These are phyloP conservation scores for Neurospora crassa DNA, from an alignment of 2,329 filamentous ascomycete species.

Conservation along the genomic window DNA sequence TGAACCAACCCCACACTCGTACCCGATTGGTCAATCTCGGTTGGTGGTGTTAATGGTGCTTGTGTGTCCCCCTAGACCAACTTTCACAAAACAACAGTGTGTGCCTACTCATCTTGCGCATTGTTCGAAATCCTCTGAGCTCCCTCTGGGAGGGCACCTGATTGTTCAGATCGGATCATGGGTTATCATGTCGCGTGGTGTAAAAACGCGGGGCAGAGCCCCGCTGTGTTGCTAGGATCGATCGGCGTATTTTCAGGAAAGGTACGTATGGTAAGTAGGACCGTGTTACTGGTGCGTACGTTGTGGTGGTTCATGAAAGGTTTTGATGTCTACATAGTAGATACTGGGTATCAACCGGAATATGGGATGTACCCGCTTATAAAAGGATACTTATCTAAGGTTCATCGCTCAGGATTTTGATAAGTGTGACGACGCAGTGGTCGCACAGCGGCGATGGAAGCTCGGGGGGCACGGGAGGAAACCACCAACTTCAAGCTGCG, in stretches of 20 bases:
- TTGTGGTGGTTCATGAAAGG: not conserved
- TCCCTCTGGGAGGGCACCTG: not conserved
- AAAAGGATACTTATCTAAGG: not conserved
- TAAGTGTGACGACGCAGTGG: not conserved
- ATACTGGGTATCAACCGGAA: too few relatives aligned
- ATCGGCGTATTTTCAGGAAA: not conserved
- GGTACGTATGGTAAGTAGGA: not conserved
- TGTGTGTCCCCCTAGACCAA: not conserved
- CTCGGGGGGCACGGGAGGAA: not conserved
- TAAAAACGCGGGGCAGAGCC: not conserved
- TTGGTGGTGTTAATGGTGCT: not conserved
- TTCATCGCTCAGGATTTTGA: not conserved
- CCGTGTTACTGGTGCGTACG: not conserved
- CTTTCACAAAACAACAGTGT: not conserved
- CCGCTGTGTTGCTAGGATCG: not conserved
- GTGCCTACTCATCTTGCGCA: not conserved
- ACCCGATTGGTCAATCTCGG: not conserved
- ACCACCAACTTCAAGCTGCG: not conserved
- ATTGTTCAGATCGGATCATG: not conserved
- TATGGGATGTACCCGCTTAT: not conserved
- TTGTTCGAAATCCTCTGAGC: not conserved
- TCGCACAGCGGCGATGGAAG: not conserved
- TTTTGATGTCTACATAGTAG: too few relatives aligned
- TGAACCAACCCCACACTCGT: not conserved
- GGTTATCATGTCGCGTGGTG: not conserved